A percentile compares a stretch with the other conserved stretches of the same genome.
These are phyloP conservation scores for Flaveria linearis DNA, from an alignment of 129 eudicot species.

Conservation along the genomic window DNA sequence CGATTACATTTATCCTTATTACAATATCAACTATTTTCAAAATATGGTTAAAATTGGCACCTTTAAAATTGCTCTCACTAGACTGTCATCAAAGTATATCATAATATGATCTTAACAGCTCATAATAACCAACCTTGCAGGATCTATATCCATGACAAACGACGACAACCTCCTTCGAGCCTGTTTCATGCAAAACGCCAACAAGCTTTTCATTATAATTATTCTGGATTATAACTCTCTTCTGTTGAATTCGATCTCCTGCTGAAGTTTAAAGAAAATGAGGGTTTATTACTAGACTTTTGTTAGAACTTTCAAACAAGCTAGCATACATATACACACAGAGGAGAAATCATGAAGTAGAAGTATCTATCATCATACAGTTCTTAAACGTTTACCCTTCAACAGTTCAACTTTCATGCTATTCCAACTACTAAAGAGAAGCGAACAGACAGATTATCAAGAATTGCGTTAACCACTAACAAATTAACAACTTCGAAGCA, in stretches of 20 bases:
- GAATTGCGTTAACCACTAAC: neutral
- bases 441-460: neutral
- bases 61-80: neutral
- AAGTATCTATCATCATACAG: neutral
- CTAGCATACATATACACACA: neutral
- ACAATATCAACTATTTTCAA: no score
- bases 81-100: neutral
- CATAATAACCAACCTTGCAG: slow-evolving; percentile 54
- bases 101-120: slow-evolving; percentile 4
- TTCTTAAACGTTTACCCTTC: neutral
- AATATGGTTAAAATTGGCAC: neutral
- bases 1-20: neutral
- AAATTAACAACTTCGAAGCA: neutral
- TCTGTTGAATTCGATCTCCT: slow-evolving; percentile 32
- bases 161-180: slow-evolving; percentile 61
- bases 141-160: slow-evolving; percentile 76
- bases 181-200: slow-evolving; percentile 76
- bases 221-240: slow-evolving; percentile 48
- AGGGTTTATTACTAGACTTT: neutral
- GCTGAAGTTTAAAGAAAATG: slow-evolving; percentile 3
- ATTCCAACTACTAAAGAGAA: neutral
- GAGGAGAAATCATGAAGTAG: slow-evolving; percentile 5
- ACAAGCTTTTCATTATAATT: slow-evolving; percentile 61
- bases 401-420: slow-evolving; percentile 1
- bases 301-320: neutral